Conservation (phyloP, 163 green algal species). For the Chloroidium sp. region DNA sequence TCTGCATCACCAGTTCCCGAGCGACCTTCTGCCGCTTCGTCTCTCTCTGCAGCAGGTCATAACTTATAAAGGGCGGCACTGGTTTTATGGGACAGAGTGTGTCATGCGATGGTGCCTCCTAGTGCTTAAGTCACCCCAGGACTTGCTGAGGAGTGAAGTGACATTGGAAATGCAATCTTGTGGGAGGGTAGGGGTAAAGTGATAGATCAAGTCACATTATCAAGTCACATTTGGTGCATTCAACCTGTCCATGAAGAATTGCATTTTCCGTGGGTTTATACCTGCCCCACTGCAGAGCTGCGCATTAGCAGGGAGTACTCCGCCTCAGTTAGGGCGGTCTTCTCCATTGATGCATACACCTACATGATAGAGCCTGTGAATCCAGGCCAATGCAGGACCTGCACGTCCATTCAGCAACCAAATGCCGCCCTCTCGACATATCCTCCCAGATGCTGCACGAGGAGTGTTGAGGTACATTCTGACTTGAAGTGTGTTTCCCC, state of each 20-base stretch:
- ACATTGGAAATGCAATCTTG: neutral
- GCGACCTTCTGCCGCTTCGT: slow-evolving; percentile 65
- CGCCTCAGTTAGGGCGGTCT: too few relatives aligned
- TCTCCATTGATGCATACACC: too few relatives aligned
- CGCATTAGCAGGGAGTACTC: too few relatives aligned
- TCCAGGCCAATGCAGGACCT: too few relatives aligned
- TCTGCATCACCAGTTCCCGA: slow-evolving; percentile 48
- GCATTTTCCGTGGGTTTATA: too few relatives aligned
- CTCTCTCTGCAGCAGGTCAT: slow-evolving; percentile 28
- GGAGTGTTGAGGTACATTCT: neutral
- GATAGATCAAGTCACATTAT: neutral
- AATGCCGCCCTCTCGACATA: neutral
- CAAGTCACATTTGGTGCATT: neutral
- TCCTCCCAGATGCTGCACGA: neutral
- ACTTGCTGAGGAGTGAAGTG: too few relatives aligned
- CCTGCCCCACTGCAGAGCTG: too few relatives aligned
- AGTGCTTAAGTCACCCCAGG: too few relatives aligned
- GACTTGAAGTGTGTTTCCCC: too few relatives aligned
- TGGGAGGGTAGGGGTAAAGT: neutral
- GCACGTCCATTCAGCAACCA: too few relatives aligned
- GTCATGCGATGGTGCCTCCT: too few relatives aligned
- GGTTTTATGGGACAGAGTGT: neutral
- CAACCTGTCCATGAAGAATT: neutral
- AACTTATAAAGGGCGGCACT: neutral
- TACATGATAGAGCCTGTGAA: too few relatives aligned